Conservation (phyloP, 192 early-diverging fungal genomes). For the Gaertneriomyces semiglobifer region DNA sequence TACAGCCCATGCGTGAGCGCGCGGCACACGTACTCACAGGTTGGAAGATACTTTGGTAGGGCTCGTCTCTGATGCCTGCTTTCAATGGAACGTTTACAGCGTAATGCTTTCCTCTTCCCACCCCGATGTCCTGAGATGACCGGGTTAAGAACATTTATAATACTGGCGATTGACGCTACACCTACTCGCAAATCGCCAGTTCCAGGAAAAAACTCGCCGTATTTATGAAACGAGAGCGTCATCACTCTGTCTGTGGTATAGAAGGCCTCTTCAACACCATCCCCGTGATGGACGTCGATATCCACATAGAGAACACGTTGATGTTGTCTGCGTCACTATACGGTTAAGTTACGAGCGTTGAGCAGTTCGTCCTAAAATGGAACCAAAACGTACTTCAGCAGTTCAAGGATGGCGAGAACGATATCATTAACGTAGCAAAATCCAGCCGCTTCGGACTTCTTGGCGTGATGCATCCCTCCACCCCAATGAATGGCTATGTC, state of each 20-base stretch:
- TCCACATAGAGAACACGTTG: constrained; percentile 92
- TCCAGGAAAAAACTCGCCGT: constrained; percentile 95
- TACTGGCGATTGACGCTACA: background rate
- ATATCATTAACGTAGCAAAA: constrained; percentile 99
- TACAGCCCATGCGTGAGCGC: background rate
- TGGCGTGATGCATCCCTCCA: constrained; percentile 94
- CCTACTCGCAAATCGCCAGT: constrained; percentile 88
- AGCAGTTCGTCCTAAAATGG: background rate
- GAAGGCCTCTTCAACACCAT: constrained; percentile 97
- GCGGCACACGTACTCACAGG: constrained; percentile 30
- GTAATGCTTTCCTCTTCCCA: constrained; percentile 85
- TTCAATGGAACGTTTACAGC: constrained; percentile 94
- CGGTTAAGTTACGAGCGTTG: background rate
- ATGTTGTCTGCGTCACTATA: constrained; percentile 47
- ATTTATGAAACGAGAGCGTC: constrained; percentile 96
- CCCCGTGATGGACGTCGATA: constrained; percentile 97
- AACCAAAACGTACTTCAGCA: constrained; percentile 57
- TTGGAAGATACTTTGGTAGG: constrained; percentile 61
- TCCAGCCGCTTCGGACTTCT: constrained; percentile 81
- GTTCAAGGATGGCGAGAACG: constrained; percentile 85
- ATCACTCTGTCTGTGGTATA: constrained; percentile 85
- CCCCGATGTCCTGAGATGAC: constrained; percentile 77
- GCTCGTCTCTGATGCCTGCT: constrained; percentile 91
- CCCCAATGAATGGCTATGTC: constrained; percentile 99
- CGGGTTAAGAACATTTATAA: background rate